Conservation (phyloP, 768 basidiomycete genomes). For the Termitomyces sp. region DNA sequence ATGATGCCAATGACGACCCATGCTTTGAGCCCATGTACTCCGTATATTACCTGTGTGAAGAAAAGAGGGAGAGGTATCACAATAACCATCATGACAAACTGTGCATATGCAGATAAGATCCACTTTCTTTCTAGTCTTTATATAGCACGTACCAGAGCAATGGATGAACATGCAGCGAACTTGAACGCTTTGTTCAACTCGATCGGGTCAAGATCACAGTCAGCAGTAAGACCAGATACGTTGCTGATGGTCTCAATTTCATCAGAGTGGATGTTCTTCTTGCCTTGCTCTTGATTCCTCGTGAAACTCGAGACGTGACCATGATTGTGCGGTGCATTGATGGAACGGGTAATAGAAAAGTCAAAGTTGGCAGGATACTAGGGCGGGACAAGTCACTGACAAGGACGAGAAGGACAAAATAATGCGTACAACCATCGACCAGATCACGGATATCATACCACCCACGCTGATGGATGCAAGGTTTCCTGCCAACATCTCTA, state of each 20-base stretch:
- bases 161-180: constrained; percentile 74
- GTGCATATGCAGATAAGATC: constrained; percentile 1
- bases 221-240: constrained; percentile 29
- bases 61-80: constrained; percentile 84
- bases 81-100: constrained; percentile 63
- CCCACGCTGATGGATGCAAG: constrained; percentile 81
- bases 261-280: constrained; percentile 23
- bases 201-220: constrained; percentile 59
- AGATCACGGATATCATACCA: constrained; percentile 62
- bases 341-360: constrained; percentile 72
- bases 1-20: constrained; percentile 83
- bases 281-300: constrained; percentile 28
- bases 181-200: constrained; percentile 68
- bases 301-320: background rate
- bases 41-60: constrained; percentile 71
- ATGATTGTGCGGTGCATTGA: constrained; percentile 42
- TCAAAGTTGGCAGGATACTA: constrained; percentile 64
- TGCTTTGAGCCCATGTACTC: constrained; percentile 55
- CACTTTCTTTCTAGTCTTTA: background rate
- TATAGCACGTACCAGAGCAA: constrained; percentile 46
- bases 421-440: constrained; percentile 56
- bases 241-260: constrained; percentile 23
- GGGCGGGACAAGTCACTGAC: constrained; percentile 29
- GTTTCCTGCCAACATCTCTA: constrained; percentile 83
- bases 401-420: background rate